Evolutionary conservation across 1,284 basidiomycete genomes (phyloP).

Genomic region (Sporisorium sorghi): DNA sequence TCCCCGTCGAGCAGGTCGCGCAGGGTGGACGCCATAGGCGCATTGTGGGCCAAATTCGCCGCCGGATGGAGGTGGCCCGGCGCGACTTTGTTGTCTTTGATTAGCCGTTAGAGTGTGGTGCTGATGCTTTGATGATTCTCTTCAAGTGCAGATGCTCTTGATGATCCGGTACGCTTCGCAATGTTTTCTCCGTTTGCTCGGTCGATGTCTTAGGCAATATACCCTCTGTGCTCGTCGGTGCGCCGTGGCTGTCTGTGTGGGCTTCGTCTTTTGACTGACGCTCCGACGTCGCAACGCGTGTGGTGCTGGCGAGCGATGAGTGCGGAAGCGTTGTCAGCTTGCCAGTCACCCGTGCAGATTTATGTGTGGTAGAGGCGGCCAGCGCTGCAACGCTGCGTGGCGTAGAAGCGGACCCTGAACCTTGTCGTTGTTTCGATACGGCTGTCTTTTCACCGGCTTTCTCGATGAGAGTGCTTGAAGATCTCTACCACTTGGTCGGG

Average conservation of each 20-base stretch:
- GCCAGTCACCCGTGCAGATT: background rate
- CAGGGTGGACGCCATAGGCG: conserved; percentile 56
- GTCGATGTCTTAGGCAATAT: conserved; percentile 1
- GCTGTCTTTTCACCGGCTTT: background rate
- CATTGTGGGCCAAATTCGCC: conserved; percentile 59
- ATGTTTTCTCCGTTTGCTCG: background rate
- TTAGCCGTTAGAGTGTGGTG: background rate
- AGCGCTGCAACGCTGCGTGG: conserved; percentile 1
- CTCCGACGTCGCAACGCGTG: background rate
- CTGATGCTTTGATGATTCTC: background rate
- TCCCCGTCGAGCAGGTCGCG: conserved; percentile 61
- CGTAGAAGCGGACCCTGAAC: conserved; percentile 1
- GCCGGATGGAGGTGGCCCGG: conserved; percentile 63
- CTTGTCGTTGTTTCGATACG: background rate
- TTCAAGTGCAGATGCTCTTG: background rate
- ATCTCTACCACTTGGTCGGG: too few species aligned
- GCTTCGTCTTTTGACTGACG: background rate
- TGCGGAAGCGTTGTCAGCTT: background rate
- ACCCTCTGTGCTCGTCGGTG: conserved; percentile 1
- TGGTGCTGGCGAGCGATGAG: background rate
- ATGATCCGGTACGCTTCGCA: conserved; percentile 4
- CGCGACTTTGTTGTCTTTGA: conserved; percentile 65
- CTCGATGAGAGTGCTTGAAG: too few species aligned
- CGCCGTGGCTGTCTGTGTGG: background rate
- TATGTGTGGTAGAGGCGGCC: background rate